A percentile compares a stretch with the other conserved stretches of the same genome.
phyloP scores from a whole-genome alignment of 1,284 basidiomycete species.

The Apiotrichum akiyoshidainum region DNA sequence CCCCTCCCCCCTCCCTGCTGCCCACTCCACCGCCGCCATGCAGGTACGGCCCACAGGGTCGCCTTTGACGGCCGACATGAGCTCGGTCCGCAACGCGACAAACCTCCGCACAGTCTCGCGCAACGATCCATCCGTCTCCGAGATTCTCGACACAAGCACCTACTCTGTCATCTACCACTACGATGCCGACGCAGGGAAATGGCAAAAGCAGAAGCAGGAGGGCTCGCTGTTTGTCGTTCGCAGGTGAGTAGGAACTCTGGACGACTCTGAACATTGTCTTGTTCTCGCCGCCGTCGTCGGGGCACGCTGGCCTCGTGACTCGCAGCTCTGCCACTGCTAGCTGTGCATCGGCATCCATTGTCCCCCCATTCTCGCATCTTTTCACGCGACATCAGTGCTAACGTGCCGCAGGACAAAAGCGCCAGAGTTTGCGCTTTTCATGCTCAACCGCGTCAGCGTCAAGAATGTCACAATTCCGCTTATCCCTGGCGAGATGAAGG shows the following conservation, averaged over 20 bases:
- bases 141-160: conserved; percentile 40
- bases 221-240: conserved; percentile 44
- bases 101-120: conserved; percentile 41
- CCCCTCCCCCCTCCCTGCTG: too few species aligned
- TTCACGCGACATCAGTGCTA: neutral
- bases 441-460: conserved; percentile 42
- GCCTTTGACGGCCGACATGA: conserved; percentile 3
- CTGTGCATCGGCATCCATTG: neutral
- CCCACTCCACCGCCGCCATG: too few species aligned
- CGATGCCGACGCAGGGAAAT: conserved; percentile 30
- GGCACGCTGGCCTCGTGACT: neutral
- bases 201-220: conserved; percentile 48
- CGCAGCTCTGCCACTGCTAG: too few species aligned
- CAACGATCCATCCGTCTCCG: conserved; percentile 34
- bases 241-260: too few species aligned
- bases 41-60: neutral
- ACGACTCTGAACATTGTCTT: neutral
- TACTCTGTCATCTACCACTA: conserved; percentile 44
- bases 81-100: conserved; percentile 20
- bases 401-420: conserved; percentile 28
- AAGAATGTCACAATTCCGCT: conserved; percentile 43
- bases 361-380: neutral
- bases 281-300: neutral
- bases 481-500: conserved; percentile 44
- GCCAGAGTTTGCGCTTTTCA: conserved; percentile 43